Percentiles rank a stretch among this genome's conserved stretches.
Evolutionary conservation across 140 eudicot genomes (phyloP).

Genomic region (Anethum foeniculum): DNA sequence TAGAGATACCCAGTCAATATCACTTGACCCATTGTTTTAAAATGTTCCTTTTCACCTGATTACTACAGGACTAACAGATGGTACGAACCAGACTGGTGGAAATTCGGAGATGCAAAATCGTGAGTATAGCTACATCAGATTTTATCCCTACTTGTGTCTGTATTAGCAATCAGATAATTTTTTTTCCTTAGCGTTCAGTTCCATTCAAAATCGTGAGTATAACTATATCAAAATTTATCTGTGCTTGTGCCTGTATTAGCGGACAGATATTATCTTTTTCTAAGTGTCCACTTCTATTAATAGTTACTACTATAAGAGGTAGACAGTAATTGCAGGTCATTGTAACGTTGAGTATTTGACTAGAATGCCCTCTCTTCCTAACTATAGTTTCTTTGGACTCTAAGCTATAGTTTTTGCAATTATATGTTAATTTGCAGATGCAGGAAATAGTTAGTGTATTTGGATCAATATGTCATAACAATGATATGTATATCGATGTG

Average conservation of each 20-base stretch:
- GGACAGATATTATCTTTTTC: not conserved
- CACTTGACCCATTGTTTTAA: not conserved
- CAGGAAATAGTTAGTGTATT: not conserved
- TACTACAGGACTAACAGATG: constrained; percentile 59
- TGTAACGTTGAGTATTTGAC: not conserved
- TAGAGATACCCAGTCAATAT: not conserved
- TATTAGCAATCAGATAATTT: not conserved
- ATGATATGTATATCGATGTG: not conserved
- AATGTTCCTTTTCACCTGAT: not conserved
- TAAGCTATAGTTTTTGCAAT: not conserved
- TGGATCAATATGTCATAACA: not conserved
- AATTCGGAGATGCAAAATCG: constrained; percentile 86
- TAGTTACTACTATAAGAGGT: not conserved
- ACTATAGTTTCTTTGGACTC: not conserved
- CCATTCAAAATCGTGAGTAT: constrained; percentile 53
- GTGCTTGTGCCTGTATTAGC: no score
- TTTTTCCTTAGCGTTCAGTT: no score
- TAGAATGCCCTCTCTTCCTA: not conserved
- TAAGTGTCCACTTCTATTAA: not conserved
- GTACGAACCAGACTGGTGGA: constrained; percentile 99
- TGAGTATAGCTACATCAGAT: constrained; percentile 24
- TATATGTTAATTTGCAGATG: not conserved
- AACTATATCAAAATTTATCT: not conserved
- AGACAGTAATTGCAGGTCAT: not conserved
- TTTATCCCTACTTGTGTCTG: not conserved